Percentiles rank a stretch among this genome's conserved stretches.
phyloP scores from a whole-genome alignment of 768 basidiomycete species.

The Scleroderma citrinum region DNA sequence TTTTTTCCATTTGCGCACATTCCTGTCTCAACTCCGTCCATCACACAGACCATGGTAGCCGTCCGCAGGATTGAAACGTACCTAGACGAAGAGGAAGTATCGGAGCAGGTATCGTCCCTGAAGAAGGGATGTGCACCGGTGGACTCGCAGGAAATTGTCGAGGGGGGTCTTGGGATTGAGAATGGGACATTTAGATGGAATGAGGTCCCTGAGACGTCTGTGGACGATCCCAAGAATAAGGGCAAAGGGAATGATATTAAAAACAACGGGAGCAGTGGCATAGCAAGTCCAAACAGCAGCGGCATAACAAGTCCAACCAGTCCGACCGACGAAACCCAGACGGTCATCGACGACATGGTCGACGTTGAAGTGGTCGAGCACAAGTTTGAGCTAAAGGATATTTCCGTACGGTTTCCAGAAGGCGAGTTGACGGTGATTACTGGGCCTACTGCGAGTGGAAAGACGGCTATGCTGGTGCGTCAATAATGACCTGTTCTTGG shows the following conservation, averaged over 20 bases:
- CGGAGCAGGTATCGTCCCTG: constrained; percentile 51
- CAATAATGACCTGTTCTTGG: too few relatives aligned
- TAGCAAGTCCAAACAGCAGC: background rate
- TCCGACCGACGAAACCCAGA: constrained; percentile 10
- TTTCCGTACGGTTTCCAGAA: constrained; percentile 42
- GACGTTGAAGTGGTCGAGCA: constrained; percentile 18
- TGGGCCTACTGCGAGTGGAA: constrained; percentile 45
- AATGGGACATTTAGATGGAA: constrained; percentile 55
- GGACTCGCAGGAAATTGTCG: constrained; percentile 12
- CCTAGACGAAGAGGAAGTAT: constrained; percentile 58
- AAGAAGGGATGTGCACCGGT: constrained; percentile 32
- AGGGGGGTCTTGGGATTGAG: constrained; percentile 41
- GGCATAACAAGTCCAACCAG: constrained; percentile 7
- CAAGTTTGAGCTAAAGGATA: constrained; percentile 38
- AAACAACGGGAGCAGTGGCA: background rate
- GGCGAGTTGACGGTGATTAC: constrained; percentile 43
- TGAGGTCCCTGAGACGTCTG: constrained; percentile 34
- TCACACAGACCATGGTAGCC: constrained; percentile 52
- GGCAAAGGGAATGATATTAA: constrained; percentile 12
- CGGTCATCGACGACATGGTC: too few relatives aligned
- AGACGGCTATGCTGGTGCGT: constrained; percentile 40
- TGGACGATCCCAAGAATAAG: constrained; percentile 21
- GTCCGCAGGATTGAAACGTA: constrained; percentile 56
- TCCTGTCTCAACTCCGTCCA: too few relatives aligned
- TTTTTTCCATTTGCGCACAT: background rate